These are phyloP conservation scores for Malus sieversii DNA, from an alignment of 306 rosid genomes.

Conservation along the genomic window DNA sequence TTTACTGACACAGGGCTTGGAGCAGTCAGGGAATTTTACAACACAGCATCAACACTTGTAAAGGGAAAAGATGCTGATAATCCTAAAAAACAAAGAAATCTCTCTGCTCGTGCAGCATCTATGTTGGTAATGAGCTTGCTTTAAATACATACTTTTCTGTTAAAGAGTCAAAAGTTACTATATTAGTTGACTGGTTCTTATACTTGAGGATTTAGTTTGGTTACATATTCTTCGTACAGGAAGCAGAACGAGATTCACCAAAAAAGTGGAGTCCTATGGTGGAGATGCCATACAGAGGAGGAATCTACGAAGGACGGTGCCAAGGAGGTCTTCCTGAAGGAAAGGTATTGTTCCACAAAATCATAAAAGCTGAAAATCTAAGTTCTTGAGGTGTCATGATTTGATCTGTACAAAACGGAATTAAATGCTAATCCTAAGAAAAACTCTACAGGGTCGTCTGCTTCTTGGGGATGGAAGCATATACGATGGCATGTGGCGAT, in stretches of 20 bases:
- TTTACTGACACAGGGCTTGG: conserved; percentile 53
- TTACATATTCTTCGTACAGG: conserved; percentile 36
- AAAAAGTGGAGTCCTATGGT: conserved; percentile 80
- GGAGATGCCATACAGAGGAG: conserved; percentile 90
- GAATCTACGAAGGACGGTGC: conserved; percentile 78
- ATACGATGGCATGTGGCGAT: conserved; percentile 89
- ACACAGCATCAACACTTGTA: conserved; percentile 44
- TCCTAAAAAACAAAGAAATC: conserved; percentile 60
- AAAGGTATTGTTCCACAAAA: conserved; percentile 42
- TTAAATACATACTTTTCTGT: not conserved
- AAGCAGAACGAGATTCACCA: conserved; percentile 85
- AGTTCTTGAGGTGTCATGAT: not conserved
- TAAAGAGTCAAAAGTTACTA: not conserved
- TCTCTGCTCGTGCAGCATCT: conserved; percentile 86
- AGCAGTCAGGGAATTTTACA: conserved; percentile 52
- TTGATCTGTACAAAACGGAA: not conserved
- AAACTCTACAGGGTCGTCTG: conserved; percentile 62
- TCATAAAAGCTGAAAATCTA: not conserved
- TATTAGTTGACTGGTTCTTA: not conserved
- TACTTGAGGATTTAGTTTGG: conserved; percentile 12
- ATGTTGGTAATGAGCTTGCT: conserved; percentile 63
- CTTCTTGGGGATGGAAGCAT: conserved; percentile 74
- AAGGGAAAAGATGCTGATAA: conserved; percentile 50
- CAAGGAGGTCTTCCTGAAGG: conserved; percentile 99
- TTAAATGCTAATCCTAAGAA: conserved; percentile 11